These are phyloP conservation scores for Telfairia occidentalis DNA, from an alignment of 331 rosid genomes.

Conservation along the genomic window DNA sequence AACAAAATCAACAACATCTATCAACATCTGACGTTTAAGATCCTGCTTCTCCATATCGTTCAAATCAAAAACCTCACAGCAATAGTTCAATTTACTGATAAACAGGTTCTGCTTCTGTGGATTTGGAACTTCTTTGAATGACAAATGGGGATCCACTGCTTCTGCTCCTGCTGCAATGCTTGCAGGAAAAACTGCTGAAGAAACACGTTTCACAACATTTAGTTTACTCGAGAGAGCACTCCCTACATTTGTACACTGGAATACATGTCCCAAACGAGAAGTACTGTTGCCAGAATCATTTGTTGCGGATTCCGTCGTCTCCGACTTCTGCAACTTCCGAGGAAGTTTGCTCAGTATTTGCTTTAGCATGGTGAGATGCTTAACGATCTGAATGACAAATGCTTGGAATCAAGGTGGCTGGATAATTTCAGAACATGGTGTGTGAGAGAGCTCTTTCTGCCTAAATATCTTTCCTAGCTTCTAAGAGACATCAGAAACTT, in stretches of 20 bases:
- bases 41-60: slow-evolving; percentile 72
- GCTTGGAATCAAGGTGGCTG: slow-evolving; percentile 23
- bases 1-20: slow-evolving; percentile 79
- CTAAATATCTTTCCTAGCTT: neutral
- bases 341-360: slow-evolving; percentile 88
- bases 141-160: slow-evolving; percentile 71
- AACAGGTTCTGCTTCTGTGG: slow-evolving; percentile 77
- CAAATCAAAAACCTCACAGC: slow-evolving; percentile 64
- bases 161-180: slow-evolving; percentile 68
- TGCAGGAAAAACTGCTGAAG: slow-evolving; percentile 93
- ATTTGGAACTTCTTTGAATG: slow-evolving; percentile 90
- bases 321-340: slow-evolving; percentile 65
- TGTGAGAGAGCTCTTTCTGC: neutral
- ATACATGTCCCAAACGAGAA: slow-evolving; percentile 59
- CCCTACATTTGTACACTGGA: slow-evolving; percentile 94
- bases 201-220: slow-evolving; percentile 88
- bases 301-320: slow-evolving; percentile 41
- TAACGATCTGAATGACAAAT: slow-evolving; percentile 16
- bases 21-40: slow-evolving; percentile 62
- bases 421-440: slow-evolving; percentile 2
- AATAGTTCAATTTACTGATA: slow-evolving; percentile 74
- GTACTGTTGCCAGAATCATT: slow-evolving; percentile 54
- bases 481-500: neutral
- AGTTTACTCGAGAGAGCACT: slow-evolving; percentile 85
- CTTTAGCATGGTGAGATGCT: slow-evolving; percentile 63